A percentile compares a stretch with the other conserved stretches of the same genome.
Conservation (phyloP, 2,329 filamentous ascomycete genomes). For the Colletotrichum sojae region DNA sequence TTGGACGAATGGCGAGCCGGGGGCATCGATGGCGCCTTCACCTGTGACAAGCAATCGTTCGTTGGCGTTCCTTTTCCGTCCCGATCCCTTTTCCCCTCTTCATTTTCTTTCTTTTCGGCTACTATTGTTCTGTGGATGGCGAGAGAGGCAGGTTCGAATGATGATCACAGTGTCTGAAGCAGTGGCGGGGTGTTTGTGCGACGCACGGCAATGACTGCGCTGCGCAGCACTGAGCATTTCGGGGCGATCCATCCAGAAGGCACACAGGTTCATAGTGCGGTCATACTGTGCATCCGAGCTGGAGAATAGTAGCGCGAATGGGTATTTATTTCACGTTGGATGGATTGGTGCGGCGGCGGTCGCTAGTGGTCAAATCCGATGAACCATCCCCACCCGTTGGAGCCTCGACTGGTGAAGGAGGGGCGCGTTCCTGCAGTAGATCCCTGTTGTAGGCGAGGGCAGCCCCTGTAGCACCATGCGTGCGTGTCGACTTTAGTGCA, state of each 20-base stretch:
- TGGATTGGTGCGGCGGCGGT: background rate
- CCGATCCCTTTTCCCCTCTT: background rate
- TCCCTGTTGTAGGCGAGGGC: conserved; percentile 34
- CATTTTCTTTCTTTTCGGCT: background rate
- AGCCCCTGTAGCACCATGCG: conserved; percentile 31
- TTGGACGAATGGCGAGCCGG: conserved; percentile 9
- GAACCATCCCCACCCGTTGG: conserved; percentile 23
- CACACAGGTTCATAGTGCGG: no score
- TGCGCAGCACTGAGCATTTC: no score
- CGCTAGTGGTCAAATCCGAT: conserved; percentile 21
- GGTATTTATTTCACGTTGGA: no score
- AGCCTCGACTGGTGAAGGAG: conserved; percentile 23
- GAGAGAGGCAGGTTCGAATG: background rate
- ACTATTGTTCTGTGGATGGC: no score
- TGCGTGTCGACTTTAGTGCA: conserved; percentile 37
- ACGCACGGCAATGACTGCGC: background rate
- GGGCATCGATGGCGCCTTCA: no score
- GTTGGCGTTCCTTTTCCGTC: conserved; percentile 8
- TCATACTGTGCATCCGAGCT: no score
- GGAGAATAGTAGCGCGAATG: no score
- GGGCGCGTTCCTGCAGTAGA: conserved; percentile 42
- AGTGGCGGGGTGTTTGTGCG: conserved; percentile 3
- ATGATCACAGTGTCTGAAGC: conserved; percentile 31
- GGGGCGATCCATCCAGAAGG: no score
- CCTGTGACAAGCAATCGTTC: background rate